Conservation (phyloP, 2,329 filamentous ascomycete genomes). For the Niveomyces coronatus region DNA sequence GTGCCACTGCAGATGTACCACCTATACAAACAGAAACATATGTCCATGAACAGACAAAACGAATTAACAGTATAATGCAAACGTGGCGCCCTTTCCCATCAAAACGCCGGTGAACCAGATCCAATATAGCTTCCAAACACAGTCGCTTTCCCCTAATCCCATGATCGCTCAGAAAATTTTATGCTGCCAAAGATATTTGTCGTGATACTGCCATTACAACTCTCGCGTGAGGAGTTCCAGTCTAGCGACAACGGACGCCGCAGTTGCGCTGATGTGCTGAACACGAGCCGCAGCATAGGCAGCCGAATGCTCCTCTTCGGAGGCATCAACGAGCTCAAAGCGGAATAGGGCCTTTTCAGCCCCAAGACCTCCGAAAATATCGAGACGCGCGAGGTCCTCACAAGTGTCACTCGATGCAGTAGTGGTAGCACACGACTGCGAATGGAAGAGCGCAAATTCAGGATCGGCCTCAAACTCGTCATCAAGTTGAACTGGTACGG, state of each 20-base stretch:
- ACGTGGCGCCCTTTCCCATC: not conserved
- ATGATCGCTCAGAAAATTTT: conserved; percentile 7
- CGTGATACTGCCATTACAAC: conserved; percentile 15
- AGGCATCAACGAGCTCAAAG: conserved; percentile 53
- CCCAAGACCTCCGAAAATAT: conserved; percentile 44
- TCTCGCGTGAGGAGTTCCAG: conserved; percentile 28
- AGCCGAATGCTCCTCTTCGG: conserved; percentile 36
- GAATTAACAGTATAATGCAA: not conserved
- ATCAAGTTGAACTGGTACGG: conserved; percentile 30
- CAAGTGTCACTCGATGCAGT: conserved; percentile 29
- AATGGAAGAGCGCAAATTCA: conserved; percentile 50
- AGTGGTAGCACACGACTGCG: conserved; percentile 21
- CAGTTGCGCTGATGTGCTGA: conserved; percentile 34
- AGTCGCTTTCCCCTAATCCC: conserved; percentile 8
- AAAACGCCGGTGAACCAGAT: conserved; percentile 7
- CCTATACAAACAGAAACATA: conserved; percentile 6
- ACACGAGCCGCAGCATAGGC: conserved; percentile 38
- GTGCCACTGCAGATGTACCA: conserved; percentile 6
- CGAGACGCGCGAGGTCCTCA: conserved; percentile 28
- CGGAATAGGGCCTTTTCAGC: conserved; percentile 54
- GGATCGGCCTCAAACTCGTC: conserved; percentile 53
- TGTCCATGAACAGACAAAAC: not conserved
- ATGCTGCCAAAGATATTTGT: conserved; percentile 1
- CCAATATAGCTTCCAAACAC: conserved; percentile 4
- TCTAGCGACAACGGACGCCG: conserved; percentile 25